Percentiles rank a stretch among this genome's conserved stretches.
These are phyloP conservation scores for Termitomyces sp. DNA, from an alignment of 768 basidiomycete species.

Conservation along the genomic window DNA sequence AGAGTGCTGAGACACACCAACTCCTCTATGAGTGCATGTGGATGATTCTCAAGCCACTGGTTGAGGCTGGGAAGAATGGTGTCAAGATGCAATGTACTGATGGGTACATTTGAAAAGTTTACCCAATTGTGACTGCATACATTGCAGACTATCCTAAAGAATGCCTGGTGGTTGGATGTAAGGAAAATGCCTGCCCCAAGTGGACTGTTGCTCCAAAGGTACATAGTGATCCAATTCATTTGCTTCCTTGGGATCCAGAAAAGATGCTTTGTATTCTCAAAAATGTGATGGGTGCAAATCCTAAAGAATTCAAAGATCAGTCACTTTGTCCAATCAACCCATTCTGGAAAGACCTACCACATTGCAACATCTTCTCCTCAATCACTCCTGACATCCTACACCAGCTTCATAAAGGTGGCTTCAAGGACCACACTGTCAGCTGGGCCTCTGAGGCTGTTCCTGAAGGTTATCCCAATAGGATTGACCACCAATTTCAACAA, in stretches of 20 bases:
- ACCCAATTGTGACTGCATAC: conserved; percentile 19
- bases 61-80: conserved; percentile 28
- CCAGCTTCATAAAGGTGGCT: conserved; percentile 45
- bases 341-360: conserved; percentile 39
- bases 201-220: conserved; percentile 20
- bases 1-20: too few relatives aligned
- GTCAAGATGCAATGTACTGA: conserved; percentile 32
- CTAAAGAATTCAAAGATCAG: conserved; percentile 14
- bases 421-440: conserved; percentile 39
- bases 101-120: conserved; percentile 20
- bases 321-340: conserved; percentile 21
- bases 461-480: conserved; percentile 16
- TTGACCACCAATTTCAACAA: conserved; percentile 30
- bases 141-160: background rate
- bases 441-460: conserved; percentile 26
- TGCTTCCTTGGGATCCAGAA: background rate
- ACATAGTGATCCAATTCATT: conserved; percentile 11
- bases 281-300: background rate
- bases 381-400: conserved; percentile 42
- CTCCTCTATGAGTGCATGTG: conserved; percentile 26
- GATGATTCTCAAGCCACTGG: conserved; percentile 25
- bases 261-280: background rate
- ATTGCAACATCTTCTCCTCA: conserved; percentile 32
- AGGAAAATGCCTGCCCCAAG: conserved; percentile 25
- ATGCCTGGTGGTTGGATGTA: conserved; percentile 8